Percentiles rank a stretch among this genome's conserved stretches.
These are phyloP conservation scores for Arthrinium phaeospermum DNA, from an alignment of 2,329 filamentous ascomycete species.

Conservation along the genomic window DNA sequence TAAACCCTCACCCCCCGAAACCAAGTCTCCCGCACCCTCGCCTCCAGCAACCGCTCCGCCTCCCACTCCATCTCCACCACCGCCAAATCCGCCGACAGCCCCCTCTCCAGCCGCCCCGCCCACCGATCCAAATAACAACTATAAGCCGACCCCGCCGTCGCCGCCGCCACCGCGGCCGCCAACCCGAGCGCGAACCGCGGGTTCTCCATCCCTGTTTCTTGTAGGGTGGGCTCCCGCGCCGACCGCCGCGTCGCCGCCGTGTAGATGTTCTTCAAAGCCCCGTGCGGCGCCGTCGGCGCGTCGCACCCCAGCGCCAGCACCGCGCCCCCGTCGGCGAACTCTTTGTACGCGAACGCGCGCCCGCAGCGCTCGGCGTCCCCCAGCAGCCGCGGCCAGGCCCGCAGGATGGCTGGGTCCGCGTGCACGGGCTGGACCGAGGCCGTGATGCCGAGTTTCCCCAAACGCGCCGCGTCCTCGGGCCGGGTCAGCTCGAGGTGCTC, in stretches of 20 bases:
- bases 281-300: conserved; percentile 52
- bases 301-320: conserved; percentile 51
- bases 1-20: conserved; percentile 45
- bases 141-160: conserved; percentile 49
- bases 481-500: conserved; percentile 69
- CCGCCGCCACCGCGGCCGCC: conserved; percentile 47
- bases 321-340: conserved; percentile 57
- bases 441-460: conserved; percentile 65
- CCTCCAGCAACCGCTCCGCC: conserved; percentile 44
- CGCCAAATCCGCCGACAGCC: conserved; percentile 53
- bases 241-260: conserved; percentile 50
- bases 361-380: conserved; percentile 55
- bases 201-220: conserved; percentile 39
- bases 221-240: conserved; percentile 45
- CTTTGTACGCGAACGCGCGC: conserved; percentile 67
- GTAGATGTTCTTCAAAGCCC: conserved; percentile 50
- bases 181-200: conserved; percentile 48
- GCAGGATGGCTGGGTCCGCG: conserved; percentile 64
- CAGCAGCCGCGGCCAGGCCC: conserved; percentile 65
- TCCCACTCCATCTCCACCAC: conserved; percentile 51
- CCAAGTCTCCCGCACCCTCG: conserved; percentile 48
- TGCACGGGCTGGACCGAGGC: conserved; percentile 65
- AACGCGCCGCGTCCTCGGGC: conserved; percentile 57
- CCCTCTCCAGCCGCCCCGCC: conserved; percentile 49
- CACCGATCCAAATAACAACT: conserved; percentile 50